These are phyloP conservation scores for Monilinia aucupariae DNA, from an alignment of 2,329 filamentous ascomycete genomes.

Conservation along the genomic window DNA sequence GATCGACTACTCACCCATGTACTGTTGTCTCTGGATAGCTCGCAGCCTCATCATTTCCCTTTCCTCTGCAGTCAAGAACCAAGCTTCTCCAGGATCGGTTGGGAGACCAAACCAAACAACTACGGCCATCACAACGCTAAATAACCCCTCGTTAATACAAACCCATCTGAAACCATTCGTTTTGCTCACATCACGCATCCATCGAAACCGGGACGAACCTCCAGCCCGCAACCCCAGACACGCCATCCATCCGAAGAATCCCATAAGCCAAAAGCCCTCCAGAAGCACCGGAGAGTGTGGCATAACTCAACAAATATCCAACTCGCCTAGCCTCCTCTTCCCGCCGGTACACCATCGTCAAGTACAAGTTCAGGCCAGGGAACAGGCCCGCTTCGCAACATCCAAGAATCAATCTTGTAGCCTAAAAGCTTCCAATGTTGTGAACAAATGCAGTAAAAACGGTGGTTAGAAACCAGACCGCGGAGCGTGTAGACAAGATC, in stretches of 20 bases:
- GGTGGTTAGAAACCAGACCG: conserved; percentile 43
- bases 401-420: conserved; percentile 44
- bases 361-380: conserved; percentile 44
- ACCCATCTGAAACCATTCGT: conserved; percentile 35
- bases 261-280: conserved; percentile 51
- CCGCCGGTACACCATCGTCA: conserved; percentile 51
- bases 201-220: conserved; percentile 39
- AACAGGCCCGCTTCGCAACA: conserved; percentile 46
- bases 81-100: conserved; percentile 43
- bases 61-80: conserved; percentile 45
- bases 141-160: conserved; percentile 46
- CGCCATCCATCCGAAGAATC: conserved; percentile 42
- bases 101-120: conserved; percentile 45
- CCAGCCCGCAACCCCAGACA: conserved; percentile 42
- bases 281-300: conserved; percentile 47
- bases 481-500: conserved; percentile 35
- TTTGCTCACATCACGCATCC: neutral
- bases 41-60: conserved; percentile 47
- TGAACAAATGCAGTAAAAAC: conserved; percentile 44
- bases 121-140: conserved; percentile 40
- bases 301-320: conserved; percentile 48
- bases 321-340: conserved; percentile 51
- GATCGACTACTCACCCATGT: conserved; percentile 29
- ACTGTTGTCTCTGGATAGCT: conserved; percentile 41
- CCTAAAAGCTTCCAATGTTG: conserved; percentile 41